phyloP scores from a whole-genome alignment of 2,329 filamentous ascomycete species.

The Calonectria pseudoturangicola region DNA sequence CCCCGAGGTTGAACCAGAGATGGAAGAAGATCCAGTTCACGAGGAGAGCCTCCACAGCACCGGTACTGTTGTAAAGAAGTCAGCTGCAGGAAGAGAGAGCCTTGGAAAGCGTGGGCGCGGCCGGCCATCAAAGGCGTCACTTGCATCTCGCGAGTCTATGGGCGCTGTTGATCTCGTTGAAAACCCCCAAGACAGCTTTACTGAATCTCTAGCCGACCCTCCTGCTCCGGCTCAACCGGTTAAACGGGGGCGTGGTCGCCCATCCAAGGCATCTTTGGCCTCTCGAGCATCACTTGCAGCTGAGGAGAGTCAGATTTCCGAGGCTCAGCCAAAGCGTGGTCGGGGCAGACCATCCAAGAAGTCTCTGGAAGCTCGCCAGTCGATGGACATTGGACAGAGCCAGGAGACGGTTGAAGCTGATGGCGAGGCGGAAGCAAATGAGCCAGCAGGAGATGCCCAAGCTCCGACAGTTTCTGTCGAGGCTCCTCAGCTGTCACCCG shows the following conservation, averaged over 20 bases:
- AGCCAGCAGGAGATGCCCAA: slow-evolving; percentile 41
- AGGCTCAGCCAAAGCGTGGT: slow-evolving; percentile 54
- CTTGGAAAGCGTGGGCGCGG: slow-evolving; percentile 55
- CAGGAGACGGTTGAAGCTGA: slow-evolving; percentile 43
- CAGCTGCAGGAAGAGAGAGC: slow-evolving; percentile 45
- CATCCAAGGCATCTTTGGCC: slow-evolving; percentile 57
- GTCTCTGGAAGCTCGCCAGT: slow-evolving; percentile 53
- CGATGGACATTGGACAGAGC: slow-evolving; percentile 44
- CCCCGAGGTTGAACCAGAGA: slow-evolving; percentile 36
- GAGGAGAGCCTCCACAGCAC: slow-evolving; percentile 65
- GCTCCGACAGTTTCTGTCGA: slow-evolving; percentile 48
- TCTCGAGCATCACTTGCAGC: slow-evolving; percentile 48
- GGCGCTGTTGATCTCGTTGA: slow-evolving; percentile 52
- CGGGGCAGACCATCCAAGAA: slow-evolving; percentile 58
- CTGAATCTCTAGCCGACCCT: slow-evolving; percentile 38
- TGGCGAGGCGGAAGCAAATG: slow-evolving; percentile 40
- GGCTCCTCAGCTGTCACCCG: slow-evolving; percentile 44
- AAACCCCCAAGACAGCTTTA: slow-evolving; percentile 39
- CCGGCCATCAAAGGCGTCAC: slow-evolving; percentile 56
- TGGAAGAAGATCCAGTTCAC: slow-evolving; percentile 49
- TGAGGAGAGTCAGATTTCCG: slow-evolving; percentile 48
- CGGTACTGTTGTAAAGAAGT: slow-evolving; percentile 64
- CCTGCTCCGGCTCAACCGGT: not conserved
- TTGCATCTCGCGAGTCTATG: slow-evolving; percentile 52
- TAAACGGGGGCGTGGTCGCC: slow-evolving; percentile 56